Base-by-base conservation (phyloP, 2,329 filamentous ascomycete species). In the Fusarium paranaense region DNA sequence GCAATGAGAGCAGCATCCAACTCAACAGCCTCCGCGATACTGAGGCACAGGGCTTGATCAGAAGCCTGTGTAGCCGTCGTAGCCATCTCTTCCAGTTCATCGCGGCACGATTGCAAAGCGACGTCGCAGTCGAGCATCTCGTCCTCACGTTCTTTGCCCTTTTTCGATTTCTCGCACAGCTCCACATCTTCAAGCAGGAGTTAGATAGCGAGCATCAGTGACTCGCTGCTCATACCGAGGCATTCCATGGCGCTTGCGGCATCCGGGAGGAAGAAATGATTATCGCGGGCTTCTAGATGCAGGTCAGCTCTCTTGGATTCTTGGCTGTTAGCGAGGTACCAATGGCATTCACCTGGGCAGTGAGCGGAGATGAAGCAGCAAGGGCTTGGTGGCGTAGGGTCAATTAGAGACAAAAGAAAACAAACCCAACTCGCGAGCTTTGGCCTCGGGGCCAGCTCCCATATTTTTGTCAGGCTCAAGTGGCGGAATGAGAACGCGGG, bases 81-180 rank as follows among this genome's bases (percentile, higher is more conserved):
- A 22, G 20, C 20, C 20, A 22, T 22, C 20, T 22, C 20, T 22
- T 22, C 20, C 20, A 22, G 20, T 22, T 22, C 20, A 22, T 22
- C 20, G 20, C 20, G 20, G 20, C 20, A 22, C 22, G 22, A 22
- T 22, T 22, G 22, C 22, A 22, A 22, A 22, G 22, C 22, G 22
- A 22, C 22, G 22, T 22, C 22, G 22, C 22, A 22, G 22, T 76
- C 72, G 0, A 62, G 2, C 1, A 58, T 10, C 1, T 63, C 56
- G 3, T 56, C 72, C 1, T 45, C 67, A 1, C 59, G 67, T 9
- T 73, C 61, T 3, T 76, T 76, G 18, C 64, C 73, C 5, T 76
- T 76, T 1, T 3, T 60, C 0, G 22, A 22, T 22, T 22, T 22
- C 22, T 22, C 22, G 22, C 22, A 22, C 22, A 22, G 22, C 22